These are phyloP conservation scores for Cutaneotrichosporon cutaneum DNA, from an alignment of 1,284 basidiomycete species.

Conservation along the genomic window DNA sequence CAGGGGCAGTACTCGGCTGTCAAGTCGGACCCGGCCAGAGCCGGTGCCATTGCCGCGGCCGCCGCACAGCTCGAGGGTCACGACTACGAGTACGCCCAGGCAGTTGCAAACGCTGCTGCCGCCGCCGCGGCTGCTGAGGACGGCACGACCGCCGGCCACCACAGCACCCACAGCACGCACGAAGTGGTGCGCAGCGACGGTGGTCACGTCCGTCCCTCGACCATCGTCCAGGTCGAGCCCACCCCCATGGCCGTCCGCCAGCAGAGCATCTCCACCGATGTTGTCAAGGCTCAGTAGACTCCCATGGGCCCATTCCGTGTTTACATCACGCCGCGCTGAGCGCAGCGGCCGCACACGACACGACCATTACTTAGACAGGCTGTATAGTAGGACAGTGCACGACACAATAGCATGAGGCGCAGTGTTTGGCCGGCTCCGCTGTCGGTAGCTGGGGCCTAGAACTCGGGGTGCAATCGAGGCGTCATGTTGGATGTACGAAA, in stretches of 20 bases:
- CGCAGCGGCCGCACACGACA: slow-evolving; percentile 3
- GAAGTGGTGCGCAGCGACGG: background rate
- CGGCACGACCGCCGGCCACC: background rate
- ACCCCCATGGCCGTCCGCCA: background rate
- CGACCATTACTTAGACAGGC: background rate
- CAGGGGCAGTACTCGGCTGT: background rate
- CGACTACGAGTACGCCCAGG: slow-evolving; percentile 6
- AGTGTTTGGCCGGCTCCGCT: background rate
- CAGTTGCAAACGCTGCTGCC: background rate
- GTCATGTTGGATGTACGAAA: background rate
- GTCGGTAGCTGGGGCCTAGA: background rate
- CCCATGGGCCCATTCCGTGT: background rate
- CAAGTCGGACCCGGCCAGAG: background rate
- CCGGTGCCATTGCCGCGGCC: background rate
- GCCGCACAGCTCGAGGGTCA: slow-evolving; percentile 4
- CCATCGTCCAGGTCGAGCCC: background rate
- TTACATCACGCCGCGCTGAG: background rate
- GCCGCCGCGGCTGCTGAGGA: background rate
- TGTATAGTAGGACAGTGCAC: slow-evolving; percentile 12
- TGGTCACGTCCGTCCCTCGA: background rate
- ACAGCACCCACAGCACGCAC: background rate
- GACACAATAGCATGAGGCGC: background rate
- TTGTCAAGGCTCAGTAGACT: background rate
- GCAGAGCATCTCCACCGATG: background rate
- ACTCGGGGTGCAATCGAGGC: background rate